A percentile compares a stretch with the other conserved stretches of the same genome.
Conservation (phyloP, 257 asterid species). For the Rehmannia glutinosa region DNA sequence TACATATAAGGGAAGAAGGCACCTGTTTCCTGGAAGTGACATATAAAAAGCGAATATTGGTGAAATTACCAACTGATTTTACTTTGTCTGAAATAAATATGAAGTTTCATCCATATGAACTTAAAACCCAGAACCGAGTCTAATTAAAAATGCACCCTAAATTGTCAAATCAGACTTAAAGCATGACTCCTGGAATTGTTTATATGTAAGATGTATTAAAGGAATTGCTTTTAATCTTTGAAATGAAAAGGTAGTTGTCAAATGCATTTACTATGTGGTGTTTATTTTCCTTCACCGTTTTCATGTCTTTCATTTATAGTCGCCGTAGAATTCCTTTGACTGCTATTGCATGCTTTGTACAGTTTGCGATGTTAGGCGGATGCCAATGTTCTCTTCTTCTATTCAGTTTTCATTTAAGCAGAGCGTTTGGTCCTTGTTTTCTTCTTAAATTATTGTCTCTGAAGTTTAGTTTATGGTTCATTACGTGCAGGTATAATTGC, state of each 20-base stretch:
- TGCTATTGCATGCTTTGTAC: neutral
- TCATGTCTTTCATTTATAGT: neutral
- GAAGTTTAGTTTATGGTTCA: neutral
- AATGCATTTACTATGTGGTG: no score
- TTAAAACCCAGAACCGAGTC: neutral
- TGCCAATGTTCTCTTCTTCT: neutral
- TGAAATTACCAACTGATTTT: neutral
- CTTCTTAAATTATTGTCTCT: neutral
- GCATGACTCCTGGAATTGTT: neutral
- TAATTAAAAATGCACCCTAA: neutral
- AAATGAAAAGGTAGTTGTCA: no score
- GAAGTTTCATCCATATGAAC: neutral
- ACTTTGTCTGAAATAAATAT: neutral
- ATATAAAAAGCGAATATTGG: neutral
- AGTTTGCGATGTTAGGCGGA: neutral
- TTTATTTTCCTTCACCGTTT: neutral
- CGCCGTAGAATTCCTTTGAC: neutral
- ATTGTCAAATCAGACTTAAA: neutral
- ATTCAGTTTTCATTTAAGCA: neutral
- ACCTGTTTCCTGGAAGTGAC: neutral
- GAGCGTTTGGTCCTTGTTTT: neutral
- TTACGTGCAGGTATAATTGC: constrained; percentile 50
- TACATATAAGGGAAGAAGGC: no score
- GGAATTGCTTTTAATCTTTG: no score
- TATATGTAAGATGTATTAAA: no score